Conservation (phyloP, 2,329 filamentous ascomycete species). For the Dissoconium aciculare region DNA sequence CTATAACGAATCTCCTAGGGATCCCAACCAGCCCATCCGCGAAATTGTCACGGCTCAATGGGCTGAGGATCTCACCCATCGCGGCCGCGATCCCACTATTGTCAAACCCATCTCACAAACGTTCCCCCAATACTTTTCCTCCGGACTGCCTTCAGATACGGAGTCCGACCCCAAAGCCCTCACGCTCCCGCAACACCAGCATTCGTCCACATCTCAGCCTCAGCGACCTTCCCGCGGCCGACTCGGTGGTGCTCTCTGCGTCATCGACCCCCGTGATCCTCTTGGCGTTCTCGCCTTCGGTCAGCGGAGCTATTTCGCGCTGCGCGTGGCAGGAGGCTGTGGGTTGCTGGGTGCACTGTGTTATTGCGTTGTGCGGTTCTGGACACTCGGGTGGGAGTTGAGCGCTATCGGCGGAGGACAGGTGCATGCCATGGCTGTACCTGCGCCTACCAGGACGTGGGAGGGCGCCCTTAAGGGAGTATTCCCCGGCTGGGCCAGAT, state of each 20-base stretch:
- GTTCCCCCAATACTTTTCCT: no score
- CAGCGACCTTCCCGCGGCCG: slow-evolving; percentile 16
- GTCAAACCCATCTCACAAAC: slow-evolving; percentile 53
- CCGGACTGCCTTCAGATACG: slow-evolving; percentile 40
- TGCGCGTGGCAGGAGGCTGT: slow-evolving; percentile 61
- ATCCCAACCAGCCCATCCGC: slow-evolving; percentile 44
- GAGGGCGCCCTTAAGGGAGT: no score
- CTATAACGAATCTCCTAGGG: slow-evolving; percentile 34
- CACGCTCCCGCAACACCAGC: slow-evolving; percentile 14
- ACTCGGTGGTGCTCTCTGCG: slow-evolving; percentile 23
- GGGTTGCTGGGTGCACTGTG: slow-evolving; percentile 56
- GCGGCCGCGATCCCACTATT: slow-evolving; percentile 59
- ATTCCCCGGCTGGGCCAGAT: no score
- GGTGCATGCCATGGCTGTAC: no score
- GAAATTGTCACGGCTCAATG: slow-evolving; percentile 65
- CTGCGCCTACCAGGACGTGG: no score
- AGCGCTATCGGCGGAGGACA: no score
- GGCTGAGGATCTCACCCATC: slow-evolving; percentile 60
- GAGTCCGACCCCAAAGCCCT: slow-evolving; percentile 33
- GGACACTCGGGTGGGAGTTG: no score
- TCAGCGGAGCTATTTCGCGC: slow-evolving; percentile 47
- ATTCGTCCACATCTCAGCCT: no score
- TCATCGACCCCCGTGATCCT: slow-evolving; percentile 52
- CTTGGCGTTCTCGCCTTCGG: slow-evolving; percentile 60
- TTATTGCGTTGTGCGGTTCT: slow-evolving; percentile 25